Evolutionary conservation across 164 flowering plant species (phyloP).

Genomic region (Tinospora cordifolia): DNA sequence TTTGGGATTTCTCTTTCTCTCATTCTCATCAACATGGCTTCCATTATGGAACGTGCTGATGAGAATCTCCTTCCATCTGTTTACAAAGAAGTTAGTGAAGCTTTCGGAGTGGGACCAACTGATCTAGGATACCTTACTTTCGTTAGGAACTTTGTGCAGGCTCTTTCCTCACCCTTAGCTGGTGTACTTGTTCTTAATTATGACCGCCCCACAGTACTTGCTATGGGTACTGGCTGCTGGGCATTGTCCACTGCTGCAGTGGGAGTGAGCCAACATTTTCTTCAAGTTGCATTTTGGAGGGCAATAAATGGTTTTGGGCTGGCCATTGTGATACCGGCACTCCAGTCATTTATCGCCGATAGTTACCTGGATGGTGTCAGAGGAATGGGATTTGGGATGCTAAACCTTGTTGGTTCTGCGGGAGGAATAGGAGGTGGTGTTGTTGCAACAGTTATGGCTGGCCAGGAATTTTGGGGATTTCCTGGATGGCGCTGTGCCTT

Average conservation of each 20-base stretch:
- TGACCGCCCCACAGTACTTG: constrained; percentile 83
- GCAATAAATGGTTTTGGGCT: constrained; percentile 87
- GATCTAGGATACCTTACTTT: constrained; percentile 92
- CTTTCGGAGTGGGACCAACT: constrained; percentile 76
- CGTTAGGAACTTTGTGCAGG: constrained; percentile 73
- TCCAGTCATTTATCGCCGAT: constrained; percentile 94
- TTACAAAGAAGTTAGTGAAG: constrained; percentile 95
- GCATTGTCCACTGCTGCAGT: constrained; percentile 97
- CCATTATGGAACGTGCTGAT: constrained; percentile 95
- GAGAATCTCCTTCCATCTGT: constrained; percentile 92
- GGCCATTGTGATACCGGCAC: constrained; percentile 95
- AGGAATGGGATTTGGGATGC: constrained; percentile 82
- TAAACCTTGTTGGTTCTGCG: constrained; percentile 64
- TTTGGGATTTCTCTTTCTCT: constrained; percentile 83
- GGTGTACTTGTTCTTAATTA: constrained; percentile 67
- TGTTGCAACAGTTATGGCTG: constrained; percentile 86
- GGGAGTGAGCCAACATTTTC: constrained; percentile 55
- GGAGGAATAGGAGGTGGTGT: constrained; percentile 95
- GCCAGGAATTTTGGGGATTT: constrained; percentile 58
- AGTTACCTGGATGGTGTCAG: constrained; percentile 73
- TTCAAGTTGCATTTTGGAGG: constrained; percentile 86
- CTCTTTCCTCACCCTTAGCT: constrained; percentile 76
- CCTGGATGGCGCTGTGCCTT: constrained; percentile 91
- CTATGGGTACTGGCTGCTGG: constrained; percentile 82
- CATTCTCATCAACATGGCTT: constrained; percentile 82